Evolutionary conservation across 352 stramenopile genomes (phyloP).

Genomic region (Globisporangium parvum): DNA sequence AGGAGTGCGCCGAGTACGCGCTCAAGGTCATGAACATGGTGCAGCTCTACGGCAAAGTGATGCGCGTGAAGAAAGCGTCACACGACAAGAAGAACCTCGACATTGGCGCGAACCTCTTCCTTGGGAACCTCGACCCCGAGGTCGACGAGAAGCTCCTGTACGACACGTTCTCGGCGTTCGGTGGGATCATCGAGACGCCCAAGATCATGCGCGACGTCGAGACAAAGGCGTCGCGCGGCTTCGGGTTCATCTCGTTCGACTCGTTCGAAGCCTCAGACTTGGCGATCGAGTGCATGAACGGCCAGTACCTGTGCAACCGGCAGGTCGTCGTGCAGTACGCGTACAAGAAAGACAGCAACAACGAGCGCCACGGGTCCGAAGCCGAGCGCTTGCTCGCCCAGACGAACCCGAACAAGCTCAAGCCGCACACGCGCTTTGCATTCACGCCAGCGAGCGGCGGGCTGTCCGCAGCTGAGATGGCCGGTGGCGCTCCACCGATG

Average conservation of each 20-base stretch:
- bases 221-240: slow-evolving; percentile 91
- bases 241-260: slow-evolving; percentile 97
- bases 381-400: slow-evolving; percentile 84
- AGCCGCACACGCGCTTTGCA: slow-evolving; percentile 76
- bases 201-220: slow-evolving; percentile 94
- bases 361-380: slow-evolving; percentile 90
- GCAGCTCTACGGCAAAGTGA: slow-evolving; percentile 94
- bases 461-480: slow-evolving; percentile 6
- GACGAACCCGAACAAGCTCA: slow-evolving; percentile 75
- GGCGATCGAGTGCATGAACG: slow-evolving; percentile 99
- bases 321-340: slow-evolving; percentile 98
- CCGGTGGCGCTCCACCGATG: not conserved
- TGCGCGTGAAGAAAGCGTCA: slow-evolving; percentile 95
- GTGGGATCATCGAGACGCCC: slow-evolving; percentile 93
- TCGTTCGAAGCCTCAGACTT: slow-evolving; percentile 96
- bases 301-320: slow-evolving; percentile 96
- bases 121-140: slow-evolving; percentile 94
- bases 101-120: slow-evolving; percentile 99
- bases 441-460: slow-evolving; percentile 18
- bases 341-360: slow-evolving; percentile 96
- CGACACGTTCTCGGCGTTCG: slow-evolving; percentile 99
- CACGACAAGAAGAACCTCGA: slow-evolving; percentile 95
- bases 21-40: slow-evolving; percentile 99
- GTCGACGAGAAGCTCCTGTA: slow-evolving; percentile 99
- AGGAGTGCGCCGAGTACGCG: slow-evolving; percentile 97